Conservation (phyloP, 257 asterid species). For the Scutellaria barbata region DNA sequence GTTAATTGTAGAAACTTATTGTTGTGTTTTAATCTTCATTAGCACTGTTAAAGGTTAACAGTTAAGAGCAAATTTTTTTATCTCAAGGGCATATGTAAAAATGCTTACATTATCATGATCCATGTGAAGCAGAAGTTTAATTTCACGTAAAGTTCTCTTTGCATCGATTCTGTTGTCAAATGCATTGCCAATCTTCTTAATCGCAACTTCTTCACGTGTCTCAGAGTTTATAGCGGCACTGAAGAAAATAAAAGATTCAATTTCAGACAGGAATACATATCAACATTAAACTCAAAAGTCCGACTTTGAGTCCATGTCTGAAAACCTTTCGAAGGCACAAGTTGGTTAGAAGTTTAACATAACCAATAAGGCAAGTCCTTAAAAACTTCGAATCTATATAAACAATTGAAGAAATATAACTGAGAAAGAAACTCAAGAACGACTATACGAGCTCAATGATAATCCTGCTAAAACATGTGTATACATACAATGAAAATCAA, state of each 20-base stretch:
- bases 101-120: slow-evolving; percentile 76
- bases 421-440: slow-evolving; percentile 7
- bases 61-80: neutral
- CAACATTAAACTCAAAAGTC: neutral
- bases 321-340: neutral
- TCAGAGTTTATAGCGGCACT: slow-evolving; percentile 88
- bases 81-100: neutral
- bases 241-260: slow-evolving; percentile 44
- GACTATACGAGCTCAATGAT: neutral
- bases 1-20: neutral
- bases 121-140: slow-evolving; percentile 85
- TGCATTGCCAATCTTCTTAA: slow-evolving; percentile 91
- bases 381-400: neutral
- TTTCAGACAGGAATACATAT: neutral
- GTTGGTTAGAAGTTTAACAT: neutral
- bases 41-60: too few species aligned
- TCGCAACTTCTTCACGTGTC: slow-evolving; percentile 85
- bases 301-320: too few species aligned
- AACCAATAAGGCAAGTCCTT: neutral
- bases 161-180: slow-evolving; percentile 89
- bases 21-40: too few species aligned
- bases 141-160: slow-evolving; percentile 80
- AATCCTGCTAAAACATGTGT: neutral
- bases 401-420: neutral
- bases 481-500: neutral